These are phyloP conservation scores for Russula brevipes DNA, from an alignment of 768 basidiomycete species.

Conservation along the genomic window DNA sequence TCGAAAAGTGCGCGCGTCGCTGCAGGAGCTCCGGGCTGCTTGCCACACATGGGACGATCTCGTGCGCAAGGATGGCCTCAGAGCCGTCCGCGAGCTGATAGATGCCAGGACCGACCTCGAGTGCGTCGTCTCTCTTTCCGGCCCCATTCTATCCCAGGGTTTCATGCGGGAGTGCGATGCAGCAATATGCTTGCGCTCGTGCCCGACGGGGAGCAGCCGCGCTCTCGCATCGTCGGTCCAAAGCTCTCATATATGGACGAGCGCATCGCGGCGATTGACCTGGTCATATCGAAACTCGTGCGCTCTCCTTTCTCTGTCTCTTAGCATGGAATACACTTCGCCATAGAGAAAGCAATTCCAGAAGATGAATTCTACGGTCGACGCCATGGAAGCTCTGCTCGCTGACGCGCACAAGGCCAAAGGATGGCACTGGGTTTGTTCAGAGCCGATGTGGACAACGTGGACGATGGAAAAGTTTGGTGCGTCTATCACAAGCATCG, in stretches of 20 bases:
- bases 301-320: constrained; percentile 26
- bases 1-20: constrained; percentile 60
- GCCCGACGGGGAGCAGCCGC: constrained; percentile 49
- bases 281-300: constrained; percentile 61
- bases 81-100: constrained; percentile 62
- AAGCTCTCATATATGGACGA: constrained; percentile 66
- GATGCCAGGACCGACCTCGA: constrained; percentile 82
- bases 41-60: constrained; percentile 80
- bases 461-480: constrained; percentile 81
- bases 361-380: constrained; percentile 57
- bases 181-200: constrained; percentile 63
- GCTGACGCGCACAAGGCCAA: constrained; percentile 66
- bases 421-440: constrained; percentile 64
- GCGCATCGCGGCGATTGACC: constrained; percentile 53
- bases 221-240: constrained; percentile 54
- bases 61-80: constrained; percentile 72
- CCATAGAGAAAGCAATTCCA: constrained; percentile 64
- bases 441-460: constrained; percentile 74
- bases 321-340: background rate
- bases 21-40: constrained; percentile 61
- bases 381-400: constrained; percentile 58
- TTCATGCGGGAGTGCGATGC: background rate
- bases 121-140: constrained; percentile 41
- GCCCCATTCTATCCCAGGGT: no score
- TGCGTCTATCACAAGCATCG: constrained; percentile 30